Conservation (phyloP, 257 asterid species). For the Salvia splendens region DNA sequence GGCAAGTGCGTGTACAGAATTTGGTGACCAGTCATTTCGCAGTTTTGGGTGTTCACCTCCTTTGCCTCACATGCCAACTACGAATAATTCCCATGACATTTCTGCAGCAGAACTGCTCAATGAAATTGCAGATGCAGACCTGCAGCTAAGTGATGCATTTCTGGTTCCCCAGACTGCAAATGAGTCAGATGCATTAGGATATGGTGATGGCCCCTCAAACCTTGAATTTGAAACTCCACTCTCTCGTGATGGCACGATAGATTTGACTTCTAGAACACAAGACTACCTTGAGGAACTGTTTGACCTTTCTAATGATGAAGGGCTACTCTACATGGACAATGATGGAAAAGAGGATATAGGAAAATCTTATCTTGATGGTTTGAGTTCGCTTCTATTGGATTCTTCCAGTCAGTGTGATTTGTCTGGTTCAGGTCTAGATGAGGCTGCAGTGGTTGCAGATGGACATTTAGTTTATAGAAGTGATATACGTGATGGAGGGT, state of each 20-base stretch:
- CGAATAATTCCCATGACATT: slow-evolving; percentile 37
- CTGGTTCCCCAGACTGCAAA: too few species aligned
- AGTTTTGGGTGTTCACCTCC: slow-evolving; percentile 44
- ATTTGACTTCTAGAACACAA: slow-evolving; percentile 42
- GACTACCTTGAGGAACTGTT: slow-evolving; percentile 46
- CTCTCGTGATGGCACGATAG: slow-evolving; percentile 30
- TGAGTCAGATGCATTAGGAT: too few species aligned
- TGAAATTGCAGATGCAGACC: too few species aligned
- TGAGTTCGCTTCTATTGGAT: slow-evolving; percentile 60
- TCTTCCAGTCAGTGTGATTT: slow-evolving; percentile 45
- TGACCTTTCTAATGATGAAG: slow-evolving; percentile 51
- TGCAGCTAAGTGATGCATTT: too few species aligned
- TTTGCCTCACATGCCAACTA: slow-evolving; percentile 42
- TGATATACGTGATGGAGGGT: slow-evolving; percentile 25
- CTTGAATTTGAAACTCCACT: slow-evolving; percentile 33
- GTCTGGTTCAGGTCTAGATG: slow-evolving; percentile 32
- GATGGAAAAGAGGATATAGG: slow-evolving; percentile 47
- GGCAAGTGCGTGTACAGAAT: slow-evolving; percentile 29
- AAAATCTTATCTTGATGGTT: slow-evolving; percentile 52
- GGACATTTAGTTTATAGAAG: slow-evolving; percentile 34
- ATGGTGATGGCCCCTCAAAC: slow-evolving; percentile 8
- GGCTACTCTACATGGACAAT: slow-evolving; percentile 36
- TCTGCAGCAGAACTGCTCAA: slow-evolving; percentile 10
- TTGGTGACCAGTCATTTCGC: slow-evolving; percentile 43
- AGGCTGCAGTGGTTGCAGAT: slow-evolving; percentile 33